These are phyloP conservation scores for Tolypocladium nubicola DNA, from an alignment of 2,329 filamentous ascomycete genomes.

Conservation along the genomic window DNA sequence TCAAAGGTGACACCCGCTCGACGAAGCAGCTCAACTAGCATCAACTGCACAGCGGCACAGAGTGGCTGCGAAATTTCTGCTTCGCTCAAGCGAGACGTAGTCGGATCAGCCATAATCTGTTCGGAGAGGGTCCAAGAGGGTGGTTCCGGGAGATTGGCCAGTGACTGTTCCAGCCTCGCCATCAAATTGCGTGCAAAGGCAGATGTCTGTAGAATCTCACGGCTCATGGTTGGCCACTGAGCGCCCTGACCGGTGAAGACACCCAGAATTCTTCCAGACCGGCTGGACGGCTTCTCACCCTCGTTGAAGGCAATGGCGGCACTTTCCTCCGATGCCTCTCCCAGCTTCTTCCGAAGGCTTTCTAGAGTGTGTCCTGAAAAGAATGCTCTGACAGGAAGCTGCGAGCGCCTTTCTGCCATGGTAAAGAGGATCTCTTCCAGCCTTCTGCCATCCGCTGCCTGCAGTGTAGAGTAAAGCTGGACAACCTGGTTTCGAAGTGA, in stretches of 20 bases:
- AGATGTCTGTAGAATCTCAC: conserved; percentile 8
- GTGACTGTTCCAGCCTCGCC: background rate
- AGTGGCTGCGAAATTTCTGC: conserved; percentile 16
- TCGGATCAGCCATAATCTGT: background rate
- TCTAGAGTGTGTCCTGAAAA: background rate
- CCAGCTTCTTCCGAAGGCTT: background rate
- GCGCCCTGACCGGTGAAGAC: conserved; percentile 24
- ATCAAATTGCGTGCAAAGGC: background rate
- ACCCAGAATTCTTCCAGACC: conserved; percentile 7
- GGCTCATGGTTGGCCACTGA: conserved; percentile 22
- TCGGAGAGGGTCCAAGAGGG: conserved; percentile 1
- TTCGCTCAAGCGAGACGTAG: background rate
- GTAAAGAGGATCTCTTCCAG: background rate
- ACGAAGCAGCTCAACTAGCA: conserved; percentile 24
- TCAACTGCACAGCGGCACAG: conserved; percentile 27
- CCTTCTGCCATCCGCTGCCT: background rate
- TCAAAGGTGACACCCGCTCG: conserved; percentile 16
- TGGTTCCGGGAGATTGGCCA: background rate
- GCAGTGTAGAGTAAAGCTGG: background rate
- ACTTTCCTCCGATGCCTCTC: background rate
- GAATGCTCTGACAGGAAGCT: background rate
- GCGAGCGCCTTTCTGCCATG: background rate
- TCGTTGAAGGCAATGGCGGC: background rate
- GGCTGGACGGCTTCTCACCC: background rate
- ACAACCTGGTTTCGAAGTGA: background rate